Base-by-base conservation (phyloP, 164 flowering plant species). In the Akebia trifoliata region DNA sequence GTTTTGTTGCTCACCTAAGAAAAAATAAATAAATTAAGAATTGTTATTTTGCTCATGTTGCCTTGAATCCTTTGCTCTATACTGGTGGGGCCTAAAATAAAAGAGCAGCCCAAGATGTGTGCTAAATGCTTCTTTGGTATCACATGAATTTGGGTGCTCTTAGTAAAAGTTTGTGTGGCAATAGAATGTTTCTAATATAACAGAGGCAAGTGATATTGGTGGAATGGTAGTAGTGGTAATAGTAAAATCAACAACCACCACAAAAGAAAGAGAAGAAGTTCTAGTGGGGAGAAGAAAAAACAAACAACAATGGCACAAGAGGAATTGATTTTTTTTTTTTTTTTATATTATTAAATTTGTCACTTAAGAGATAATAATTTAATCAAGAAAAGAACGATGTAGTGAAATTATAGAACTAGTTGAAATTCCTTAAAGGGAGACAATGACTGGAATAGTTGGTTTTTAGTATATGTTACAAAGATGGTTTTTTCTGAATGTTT, bases 21-120 rank as follows among this genome's bases (percentile, higher is more conserved):
- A 67, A 2, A 26, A 51, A 66, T 66, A 73, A 55, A 63, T 43
- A 59, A 24, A 17, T 6, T 40, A 34, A 46, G 47, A 38, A 29
- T 62, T 38, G 66, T 64, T 69, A 57, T 65, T 64, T 62, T 68
- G 74, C 20, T 67, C 57, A 60, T 66, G 57, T 59, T 68, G 73
- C 66, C 53, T 66, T 50, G 54, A 63, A 55, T 65, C 68, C 61
- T 72, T 61, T 71, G 50, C 63, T 31, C 52, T 1, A 5, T 48
- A 61, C 61, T 60, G 63, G 67, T 62, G 67, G 81, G 74, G 24
- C 71, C 68, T 29, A 37, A 60, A 73, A 49, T 69, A 45, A 35
- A 44, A 50, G 47, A 40, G 59, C 58, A 56, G 30, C 56, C 29
- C 55, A 55, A 58, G 50, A 39, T 62, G 54, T 52, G 59, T 68